Evolutionary conservation across 345 rosid genomes (phyloP).

Genomic region (Bruguiera gymnorhiza): DNA sequence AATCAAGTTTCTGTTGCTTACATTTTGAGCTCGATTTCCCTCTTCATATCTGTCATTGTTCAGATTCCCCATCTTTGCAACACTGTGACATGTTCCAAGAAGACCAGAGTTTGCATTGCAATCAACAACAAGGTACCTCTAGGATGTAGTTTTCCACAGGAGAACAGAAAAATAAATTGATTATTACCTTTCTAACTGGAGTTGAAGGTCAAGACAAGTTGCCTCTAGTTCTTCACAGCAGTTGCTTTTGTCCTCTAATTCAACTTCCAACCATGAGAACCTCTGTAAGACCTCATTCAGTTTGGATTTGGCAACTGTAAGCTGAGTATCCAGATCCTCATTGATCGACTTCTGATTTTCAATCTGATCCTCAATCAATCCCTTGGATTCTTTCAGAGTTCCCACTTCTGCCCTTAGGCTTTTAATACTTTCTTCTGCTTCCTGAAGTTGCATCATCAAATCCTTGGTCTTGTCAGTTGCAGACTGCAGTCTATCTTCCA

Average conservation of each 20-base stretch:
- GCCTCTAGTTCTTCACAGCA: conserved; percentile 88
- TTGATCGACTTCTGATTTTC: conserved; percentile 68
- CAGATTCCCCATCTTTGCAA: conserved; percentile 46
- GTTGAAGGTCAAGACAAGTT: conserved; percentile 88
- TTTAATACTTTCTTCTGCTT: conserved; percentile 46
- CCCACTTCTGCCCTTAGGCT: conserved; percentile 48
- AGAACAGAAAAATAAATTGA: conserved; percentile 1
- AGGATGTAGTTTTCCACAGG: neutral
- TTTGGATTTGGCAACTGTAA: conserved; percentile 58
- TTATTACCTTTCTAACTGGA: conserved; percentile 79
- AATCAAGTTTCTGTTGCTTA: conserved; percentile 29
- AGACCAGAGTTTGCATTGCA: conserved; percentile 7
- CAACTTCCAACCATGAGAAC: conserved; percentile 74
- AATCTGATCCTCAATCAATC: conserved; percentile 53
- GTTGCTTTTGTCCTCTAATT: conserved; percentile 68
- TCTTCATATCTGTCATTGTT: conserved; percentile 35
- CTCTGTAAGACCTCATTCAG: conserved; percentile 67
- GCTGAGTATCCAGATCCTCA: conserved; percentile 85
- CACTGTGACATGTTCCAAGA: conserved; percentile 41
- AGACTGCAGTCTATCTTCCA: conserved; percentile 39
- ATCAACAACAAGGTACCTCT: neutral
- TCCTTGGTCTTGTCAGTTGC: conserved; percentile 32
- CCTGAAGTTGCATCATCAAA: conserved; percentile 35
- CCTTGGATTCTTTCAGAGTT: conserved; percentile 46
- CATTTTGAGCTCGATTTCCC: conserved; percentile 46